These are phyloP conservation scores for Pseudomonodictys pantanalensis DNA, from an alignment of 495 filamentous ascomycete species.

Conservation along the genomic window DNA sequence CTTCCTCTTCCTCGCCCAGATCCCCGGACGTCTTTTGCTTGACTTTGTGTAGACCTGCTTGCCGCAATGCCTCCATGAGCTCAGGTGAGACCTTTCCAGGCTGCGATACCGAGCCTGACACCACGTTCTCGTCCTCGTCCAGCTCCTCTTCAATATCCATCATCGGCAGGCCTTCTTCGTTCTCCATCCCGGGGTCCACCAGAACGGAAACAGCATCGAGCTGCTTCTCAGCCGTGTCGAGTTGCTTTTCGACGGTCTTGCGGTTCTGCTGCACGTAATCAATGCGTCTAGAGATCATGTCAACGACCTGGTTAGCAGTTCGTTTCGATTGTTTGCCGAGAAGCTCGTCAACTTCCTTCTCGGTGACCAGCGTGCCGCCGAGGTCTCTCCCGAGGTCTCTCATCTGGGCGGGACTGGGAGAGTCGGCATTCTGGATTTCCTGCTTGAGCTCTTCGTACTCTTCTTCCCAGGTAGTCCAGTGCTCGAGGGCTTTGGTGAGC, in stretches of 20 bases:
- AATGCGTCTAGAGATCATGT: constrained; percentile 69
- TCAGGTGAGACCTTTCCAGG: constrained; percentile 61
- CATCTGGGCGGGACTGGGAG: constrained; percentile 22
- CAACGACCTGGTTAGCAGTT: constrained; percentile 55
- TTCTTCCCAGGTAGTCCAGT: constrained; percentile 86
- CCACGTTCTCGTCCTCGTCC: constrained; percentile 85
- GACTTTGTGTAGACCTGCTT: constrained; percentile 62
- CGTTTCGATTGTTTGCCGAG: constrained; percentile 56
- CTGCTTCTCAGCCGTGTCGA: constrained; percentile 66
- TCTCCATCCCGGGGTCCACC: constrained; percentile 42
- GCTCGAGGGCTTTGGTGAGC: constrained; percentile 69
- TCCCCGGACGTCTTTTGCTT: constrained; percentile 18
- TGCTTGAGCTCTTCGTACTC: constrained; percentile 89
- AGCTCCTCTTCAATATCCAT: constrained; percentile 88
- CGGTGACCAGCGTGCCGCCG: constrained; percentile 54
- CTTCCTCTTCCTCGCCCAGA: not conserved
- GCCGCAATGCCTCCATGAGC: constrained; percentile 64
- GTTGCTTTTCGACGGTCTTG: constrained; percentile 61
- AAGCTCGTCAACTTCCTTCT: constrained; percentile 63
- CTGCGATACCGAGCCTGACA: constrained; percentile 56
- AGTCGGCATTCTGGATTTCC: constrained; percentile 53
- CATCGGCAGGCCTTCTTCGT: constrained; percentile 68
- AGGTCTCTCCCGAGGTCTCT: constrained; percentile 48
- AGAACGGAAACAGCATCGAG: constrained; percentile 50
- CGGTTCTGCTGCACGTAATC: constrained; percentile 88